These are phyloP conservation scores for Arthroderma uncinatum DNA, from an alignment of 2,329 filamentous ascomycete species.

Conservation along the genomic window DNA sequence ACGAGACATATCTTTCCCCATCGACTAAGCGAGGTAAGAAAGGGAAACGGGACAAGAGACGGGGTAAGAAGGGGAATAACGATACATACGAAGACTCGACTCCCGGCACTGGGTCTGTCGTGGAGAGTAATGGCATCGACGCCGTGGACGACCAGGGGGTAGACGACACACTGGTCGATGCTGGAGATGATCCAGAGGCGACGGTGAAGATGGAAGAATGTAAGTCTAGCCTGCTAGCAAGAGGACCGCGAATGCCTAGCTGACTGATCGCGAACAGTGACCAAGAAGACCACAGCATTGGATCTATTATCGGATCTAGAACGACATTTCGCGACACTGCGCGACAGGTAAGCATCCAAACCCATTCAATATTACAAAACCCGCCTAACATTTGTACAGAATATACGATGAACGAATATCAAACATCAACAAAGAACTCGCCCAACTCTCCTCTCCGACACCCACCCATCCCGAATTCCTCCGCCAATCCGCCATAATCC, in stretches of 20 bases:
- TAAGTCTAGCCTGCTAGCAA: slow-evolving; percentile 22
- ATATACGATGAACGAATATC: slow-evolving; percentile 81
- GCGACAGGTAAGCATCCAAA: slow-evolving; percentile 45
- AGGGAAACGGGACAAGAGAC: slow-evolving; percentile 38
- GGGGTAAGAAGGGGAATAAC: slow-evolving; percentile 30
- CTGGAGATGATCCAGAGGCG: slow-evolving; percentile 35
- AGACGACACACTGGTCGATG: slow-evolving; percentile 35
- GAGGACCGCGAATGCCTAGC: neutral
- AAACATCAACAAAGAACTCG: slow-evolving; percentile 59
- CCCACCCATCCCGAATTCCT: slow-evolving; percentile 81
- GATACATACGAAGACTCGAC: slow-evolving; percentile 29
- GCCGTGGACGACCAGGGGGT: slow-evolving; percentile 40
- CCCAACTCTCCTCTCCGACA: slow-evolving; percentile 46
- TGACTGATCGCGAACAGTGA: slow-evolving; percentile 42
- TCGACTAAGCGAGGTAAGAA: slow-evolving; percentile 28
- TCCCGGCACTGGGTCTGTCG: slow-evolving; percentile 20
- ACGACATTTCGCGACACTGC: slow-evolving; percentile 74
- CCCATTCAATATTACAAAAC: too few species aligned
- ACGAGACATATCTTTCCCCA: slow-evolving; percentile 15
- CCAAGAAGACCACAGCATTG: slow-evolving; percentile 67
- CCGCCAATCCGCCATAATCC: slow-evolving; percentile 76
- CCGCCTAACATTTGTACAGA: slow-evolving; percentile 35
- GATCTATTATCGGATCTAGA: slow-evolving; percentile 72
- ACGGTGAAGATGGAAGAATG: slow-evolving; percentile 42
- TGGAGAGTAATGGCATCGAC: slow-evolving; percentile 31